phyloP scores from a whole-genome alignment of 2,329 filamentous ascomycete species.

The Fusarium sp. region DNA sequence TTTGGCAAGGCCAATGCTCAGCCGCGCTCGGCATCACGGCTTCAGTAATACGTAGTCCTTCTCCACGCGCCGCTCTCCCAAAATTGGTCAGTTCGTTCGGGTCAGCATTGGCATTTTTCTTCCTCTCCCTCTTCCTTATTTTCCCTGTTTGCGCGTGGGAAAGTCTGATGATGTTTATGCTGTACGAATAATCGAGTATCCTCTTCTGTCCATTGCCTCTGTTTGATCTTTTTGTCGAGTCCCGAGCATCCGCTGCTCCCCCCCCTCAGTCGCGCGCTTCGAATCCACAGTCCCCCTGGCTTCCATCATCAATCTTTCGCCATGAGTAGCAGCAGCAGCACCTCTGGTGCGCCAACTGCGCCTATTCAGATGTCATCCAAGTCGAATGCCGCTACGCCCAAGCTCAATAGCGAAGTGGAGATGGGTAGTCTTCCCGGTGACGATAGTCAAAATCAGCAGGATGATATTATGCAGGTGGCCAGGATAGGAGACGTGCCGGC shows the following conservation, averaged over 20 bases:
- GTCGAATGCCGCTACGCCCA: conserved; percentile 59
- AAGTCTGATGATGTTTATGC: conserved; percentile 33
- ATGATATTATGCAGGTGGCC: conserved; percentile 96
- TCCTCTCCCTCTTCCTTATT: conserved; percentile 2
- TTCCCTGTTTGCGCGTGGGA: conserved; percentile 18
- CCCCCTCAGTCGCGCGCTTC: background rate
- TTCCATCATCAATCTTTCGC: conserved; percentile 15
- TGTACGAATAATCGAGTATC: conserved; percentile 31
- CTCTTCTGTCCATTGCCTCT: conserved; percentile 7
- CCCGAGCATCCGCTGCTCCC: conserved; percentile 3
- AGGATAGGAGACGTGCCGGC: conserved; percentile 83
- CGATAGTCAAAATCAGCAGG: conserved; percentile 52
- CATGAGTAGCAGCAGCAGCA: conserved; percentile 55
- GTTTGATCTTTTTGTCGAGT: background rate
- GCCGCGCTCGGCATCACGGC: conserved; percentile 45
- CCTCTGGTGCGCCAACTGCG: conserved; percentile 51
- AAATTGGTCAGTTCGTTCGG: conserved; percentile 38
- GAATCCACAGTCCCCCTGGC: conserved; percentile 15
- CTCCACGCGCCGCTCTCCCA: conserved; percentile 42
- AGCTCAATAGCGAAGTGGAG: conserved; percentile 65
- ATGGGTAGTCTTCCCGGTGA: conserved; percentile 59
- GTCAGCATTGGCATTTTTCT: conserved; percentile 27
- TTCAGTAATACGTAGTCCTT: conserved; percentile 41
- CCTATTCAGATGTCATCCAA: conserved; percentile 66
- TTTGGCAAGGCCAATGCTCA: conserved; percentile 37